Evolutionary conservation across 352 stramenopile genomes (phyloP), one percentile per base, ranked within the genome.

Genomic region (Pythium grandisporangium): DNA sequence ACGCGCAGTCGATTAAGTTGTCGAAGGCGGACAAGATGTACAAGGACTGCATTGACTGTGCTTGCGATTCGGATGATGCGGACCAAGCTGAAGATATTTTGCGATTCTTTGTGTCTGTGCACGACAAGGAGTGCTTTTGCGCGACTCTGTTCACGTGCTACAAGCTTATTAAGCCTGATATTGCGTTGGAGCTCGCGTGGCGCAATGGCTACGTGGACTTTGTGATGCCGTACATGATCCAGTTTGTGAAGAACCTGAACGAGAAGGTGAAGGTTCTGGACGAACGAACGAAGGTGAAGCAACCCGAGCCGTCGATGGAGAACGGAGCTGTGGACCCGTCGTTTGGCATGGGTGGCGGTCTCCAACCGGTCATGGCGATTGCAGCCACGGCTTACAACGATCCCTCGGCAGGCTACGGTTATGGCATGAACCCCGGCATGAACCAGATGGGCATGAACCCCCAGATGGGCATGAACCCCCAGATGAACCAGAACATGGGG

Each of bases 11-110:
- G 27, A 95, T 99, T 51, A 95, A 97, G 48, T 75, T 99, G 46
- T 99, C 93, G 17, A 99, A 99, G 88, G 92, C 91, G 27, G 96
- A 99, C 78, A 98, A 98, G 58, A 99, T 99, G 96, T 99, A 98
- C 91, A 99, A 99, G 77, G 97, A 99, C 53, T 98, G 95, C 61
- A 99, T 99, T 54, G 96, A 99, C 58, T 99, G 96, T 45, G 96
- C 95, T 21, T 95, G 93, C 27, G 91, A 98, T 61, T 99, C 95
- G 41, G 78, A 88, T 29, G 94, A 98, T 55, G 61, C 74, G 27
- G 93, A 98, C 26, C 86, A 99, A 19, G 96, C 96, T 19, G 96
- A 99, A 58, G 91, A 97, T 42, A 86, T 99, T 36, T 68, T 99
- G 32, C 85, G 95, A 32, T 99, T 98, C 84, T 99, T 99, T 64